phyloP scores from a whole-genome alignment of 2,329 filamentous ascomycete genomes.

The Fusarium zealandicum region DNA sequence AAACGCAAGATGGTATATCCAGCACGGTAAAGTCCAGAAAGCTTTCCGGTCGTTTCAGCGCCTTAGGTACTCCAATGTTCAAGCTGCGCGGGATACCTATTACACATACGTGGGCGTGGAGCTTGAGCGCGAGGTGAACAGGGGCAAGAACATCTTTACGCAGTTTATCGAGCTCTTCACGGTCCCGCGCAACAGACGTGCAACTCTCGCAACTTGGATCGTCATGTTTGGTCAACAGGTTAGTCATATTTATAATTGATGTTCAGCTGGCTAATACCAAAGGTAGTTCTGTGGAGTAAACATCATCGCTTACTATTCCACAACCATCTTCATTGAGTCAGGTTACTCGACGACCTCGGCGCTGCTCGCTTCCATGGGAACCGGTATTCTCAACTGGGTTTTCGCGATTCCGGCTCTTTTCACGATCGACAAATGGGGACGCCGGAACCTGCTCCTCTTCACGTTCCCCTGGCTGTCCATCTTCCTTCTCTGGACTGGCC shows the following conservation, averaged over 20 bases:
- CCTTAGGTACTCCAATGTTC: not conserved
- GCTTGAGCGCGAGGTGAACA: not conserved
- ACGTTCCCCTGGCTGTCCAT: not conserved
- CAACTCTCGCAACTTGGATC: conserved; percentile 1
- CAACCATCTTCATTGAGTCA: conserved; percentile 3
- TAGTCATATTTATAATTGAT: not conserved
- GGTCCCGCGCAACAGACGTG: not conserved
- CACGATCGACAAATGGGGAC: conserved; percentile 1
- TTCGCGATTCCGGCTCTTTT: not conserved
- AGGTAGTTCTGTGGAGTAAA: not conserved
- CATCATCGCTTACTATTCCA: conserved; percentile 5
- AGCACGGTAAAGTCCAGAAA: not conserved
- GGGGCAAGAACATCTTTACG: conserved; percentile 1
- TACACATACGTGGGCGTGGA: conserved; percentile 1
- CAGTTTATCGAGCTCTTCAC: conserved; percentile 2
- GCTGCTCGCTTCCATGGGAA: conserved; percentile 2
- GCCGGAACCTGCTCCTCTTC: not conserved
- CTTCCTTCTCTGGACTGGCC: not conserved
- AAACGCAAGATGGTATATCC: not conserved
- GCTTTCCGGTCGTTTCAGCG: not conserved
- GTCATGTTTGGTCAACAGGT: conserved; percentile 5
- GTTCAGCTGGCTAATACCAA: not conserved
- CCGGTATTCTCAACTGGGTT: not conserved
- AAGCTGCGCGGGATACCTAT: conserved; percentile 1
- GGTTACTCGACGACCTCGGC: conserved; percentile 6